These are phyloP conservation scores for Narthecium ossifragum DNA, from an alignment of 106 monocot genomes.

Conservation along the genomic window DNA sequence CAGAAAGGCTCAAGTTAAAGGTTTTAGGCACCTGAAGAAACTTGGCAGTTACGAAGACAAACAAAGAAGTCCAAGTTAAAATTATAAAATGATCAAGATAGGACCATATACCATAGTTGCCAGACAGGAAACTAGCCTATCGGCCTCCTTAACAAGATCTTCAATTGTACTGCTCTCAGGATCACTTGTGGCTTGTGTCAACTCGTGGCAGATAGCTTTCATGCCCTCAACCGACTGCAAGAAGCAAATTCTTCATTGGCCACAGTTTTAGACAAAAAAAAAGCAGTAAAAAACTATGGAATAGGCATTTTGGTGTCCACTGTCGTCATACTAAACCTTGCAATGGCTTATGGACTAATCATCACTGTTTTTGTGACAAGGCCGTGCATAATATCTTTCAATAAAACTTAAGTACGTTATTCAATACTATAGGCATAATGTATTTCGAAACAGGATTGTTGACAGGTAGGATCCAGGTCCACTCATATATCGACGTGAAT, in stretches of 20 bases:
- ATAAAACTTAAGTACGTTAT: no score
- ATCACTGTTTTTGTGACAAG: no score
- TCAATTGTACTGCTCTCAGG: conserved; percentile 68
- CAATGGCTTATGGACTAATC: no score
- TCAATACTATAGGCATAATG: no score
- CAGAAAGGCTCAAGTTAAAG: conserved; percentile 91
- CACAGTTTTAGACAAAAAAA: no score
- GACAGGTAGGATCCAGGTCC: no score
- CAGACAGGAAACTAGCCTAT: conserved; percentile 82
- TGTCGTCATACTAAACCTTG: no score
- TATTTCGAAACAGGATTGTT: no score
- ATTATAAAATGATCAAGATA: background rate
- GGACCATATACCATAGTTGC: conserved; percentile 63
- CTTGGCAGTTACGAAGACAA: background rate
- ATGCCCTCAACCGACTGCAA: conserved; percentile 99
- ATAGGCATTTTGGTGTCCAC: no score
- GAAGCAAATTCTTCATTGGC: conserved; percentile 2
- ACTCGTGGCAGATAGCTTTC: conserved; percentile 96
- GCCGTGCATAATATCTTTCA: no score
- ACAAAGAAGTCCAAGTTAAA: background rate
- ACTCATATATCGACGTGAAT: no score
- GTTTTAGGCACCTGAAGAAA: conserved; percentile 78
- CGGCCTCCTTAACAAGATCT: conserved; percentile 83
- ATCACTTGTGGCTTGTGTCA: conserved; percentile 54
- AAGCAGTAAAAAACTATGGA: no score